Evolutionary conservation across 2,329 filamentous ascomycete species (phyloP).

Genomic region (Colletotrichum euphorbiae): DNA sequence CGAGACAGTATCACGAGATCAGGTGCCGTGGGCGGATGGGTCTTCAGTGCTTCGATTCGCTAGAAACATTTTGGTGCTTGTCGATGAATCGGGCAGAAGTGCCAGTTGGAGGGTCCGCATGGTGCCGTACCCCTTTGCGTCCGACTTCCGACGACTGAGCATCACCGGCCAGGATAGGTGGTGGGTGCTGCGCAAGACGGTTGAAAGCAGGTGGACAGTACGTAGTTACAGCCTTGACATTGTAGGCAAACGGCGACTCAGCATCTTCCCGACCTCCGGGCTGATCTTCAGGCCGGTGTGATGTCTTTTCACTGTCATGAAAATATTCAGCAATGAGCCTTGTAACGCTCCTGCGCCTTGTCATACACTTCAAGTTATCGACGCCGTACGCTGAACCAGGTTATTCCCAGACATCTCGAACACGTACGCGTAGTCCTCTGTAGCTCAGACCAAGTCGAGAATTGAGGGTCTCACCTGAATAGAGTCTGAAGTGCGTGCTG

Average conservation of each 20-base stretch:
- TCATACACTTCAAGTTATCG: conserved; percentile 17
- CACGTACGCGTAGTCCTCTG: conserved; percentile 36
- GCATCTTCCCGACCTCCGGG: too few species aligned
- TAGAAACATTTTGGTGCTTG: conserved; percentile 8
- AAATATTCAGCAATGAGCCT: too few species aligned
- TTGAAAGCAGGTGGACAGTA: background rate
- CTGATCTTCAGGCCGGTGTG: conserved; percentile 6
- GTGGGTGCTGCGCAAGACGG: background rate
- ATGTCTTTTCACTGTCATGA: too few species aligned
- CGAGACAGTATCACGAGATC: conserved; percentile 31
- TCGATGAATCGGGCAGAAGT: background rate
- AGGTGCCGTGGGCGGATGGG: conserved; percentile 20
- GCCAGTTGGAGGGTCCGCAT: conserved; percentile 5
- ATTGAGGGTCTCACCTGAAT: conserved; percentile 6
- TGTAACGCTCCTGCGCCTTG: conserved; percentile 15
- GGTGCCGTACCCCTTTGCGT: conserved; percentile 1
- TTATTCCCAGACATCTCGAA: conserved; percentile 33
- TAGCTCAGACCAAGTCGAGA: conserved; percentile 16
- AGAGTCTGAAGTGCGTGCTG: background rate
- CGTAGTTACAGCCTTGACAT: background rate
- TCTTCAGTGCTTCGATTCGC: conserved; percentile 14
- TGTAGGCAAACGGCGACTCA: background rate
- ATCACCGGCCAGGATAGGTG: too few species aligned
- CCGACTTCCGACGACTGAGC: background rate
- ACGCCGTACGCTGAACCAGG: conserved; percentile 4